A percentile compares a stretch with the other conserved stretches of the same genome.
Conservation (phyloP, 2,329 filamentous ascomycete species). For the Biscogniauxia sp. region DNA sequence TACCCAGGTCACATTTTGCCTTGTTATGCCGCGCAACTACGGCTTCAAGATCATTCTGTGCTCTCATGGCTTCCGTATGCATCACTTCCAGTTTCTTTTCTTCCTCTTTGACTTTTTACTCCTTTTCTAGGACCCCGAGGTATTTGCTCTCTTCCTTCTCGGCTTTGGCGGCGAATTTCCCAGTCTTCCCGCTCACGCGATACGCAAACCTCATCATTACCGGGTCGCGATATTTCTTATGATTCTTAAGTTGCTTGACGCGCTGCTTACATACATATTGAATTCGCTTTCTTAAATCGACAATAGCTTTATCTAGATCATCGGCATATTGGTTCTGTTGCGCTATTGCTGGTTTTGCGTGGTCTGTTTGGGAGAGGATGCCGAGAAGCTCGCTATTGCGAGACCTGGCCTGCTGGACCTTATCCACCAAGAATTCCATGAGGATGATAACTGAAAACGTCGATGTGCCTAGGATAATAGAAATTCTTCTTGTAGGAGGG, state of each 20-base stretch:
- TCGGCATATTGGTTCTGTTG: conserved; percentile 45
- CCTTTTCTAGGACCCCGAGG: conserved; percentile 48
- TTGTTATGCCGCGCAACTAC: conserved; percentile 35
- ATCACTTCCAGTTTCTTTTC: conserved; percentile 40
- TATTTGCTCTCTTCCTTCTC: conserved; percentile 56
- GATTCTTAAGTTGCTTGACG: conserved; percentile 48
- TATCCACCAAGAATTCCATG: conserved; percentile 31
- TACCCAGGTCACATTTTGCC: conserved; percentile 47
- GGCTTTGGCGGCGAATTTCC: conserved; percentile 47
- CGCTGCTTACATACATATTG: conserved; percentile 39
- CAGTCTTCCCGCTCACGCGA: conserved; percentile 47
- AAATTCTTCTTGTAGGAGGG: too few relatives aligned
- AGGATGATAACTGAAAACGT: not conserved
- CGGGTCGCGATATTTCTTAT: conserved; percentile 52
- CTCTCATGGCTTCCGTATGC: conserved; percentile 39
- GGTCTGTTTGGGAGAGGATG: conserved; percentile 47
- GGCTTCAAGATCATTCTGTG: conserved; percentile 35
- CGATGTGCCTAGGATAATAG: too few relatives aligned
- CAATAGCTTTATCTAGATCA: conserved; percentile 44
- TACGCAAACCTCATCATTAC: conserved; percentile 51
- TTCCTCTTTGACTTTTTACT: conserved; percentile 43
- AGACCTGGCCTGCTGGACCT: conserved; percentile 39
- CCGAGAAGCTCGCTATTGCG: conserved; percentile 44
- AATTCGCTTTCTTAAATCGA: conserved; percentile 37
- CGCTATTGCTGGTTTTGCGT: conserved; percentile 44